These are phyloP conservation scores for Curvularia sp. DNA, from an alignment of 2,329 filamentous ascomycete species.

Conservation along the genomic window DNA sequence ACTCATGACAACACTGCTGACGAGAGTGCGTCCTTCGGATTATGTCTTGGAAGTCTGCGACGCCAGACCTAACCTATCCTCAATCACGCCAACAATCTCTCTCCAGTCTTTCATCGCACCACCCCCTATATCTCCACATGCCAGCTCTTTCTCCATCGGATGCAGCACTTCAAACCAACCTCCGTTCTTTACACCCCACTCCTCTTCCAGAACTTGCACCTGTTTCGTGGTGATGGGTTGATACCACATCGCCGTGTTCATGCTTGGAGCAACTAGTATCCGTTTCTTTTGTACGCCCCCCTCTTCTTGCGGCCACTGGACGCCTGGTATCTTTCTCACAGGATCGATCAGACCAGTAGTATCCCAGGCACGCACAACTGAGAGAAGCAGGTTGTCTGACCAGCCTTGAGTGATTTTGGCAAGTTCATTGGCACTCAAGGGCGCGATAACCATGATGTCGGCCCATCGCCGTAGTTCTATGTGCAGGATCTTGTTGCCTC, in stretches of 20 bases:
- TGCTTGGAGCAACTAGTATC: slow-evolving; percentile 79
- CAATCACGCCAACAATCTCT: slow-evolving; percentile 72
- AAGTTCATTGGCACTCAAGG: slow-evolving; percentile 82
- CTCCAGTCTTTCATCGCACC: slow-evolving; percentile 86
- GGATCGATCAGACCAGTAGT: slow-evolving; percentile 53
- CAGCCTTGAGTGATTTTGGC: slow-evolving; percentile 83
- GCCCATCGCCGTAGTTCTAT: slow-evolving; percentile 88
- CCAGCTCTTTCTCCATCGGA: slow-evolving; percentile 77
- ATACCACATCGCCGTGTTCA: slow-evolving; percentile 91
- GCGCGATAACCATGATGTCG: slow-evolving; percentile 78
- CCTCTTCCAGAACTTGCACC: slow-evolving; percentile 70
- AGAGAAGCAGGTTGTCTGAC: slow-evolving; percentile 75
- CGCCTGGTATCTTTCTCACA: slow-evolving; percentile 35
- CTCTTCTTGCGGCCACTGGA: slow-evolving; percentile 30
- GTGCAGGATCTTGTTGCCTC: slow-evolving; percentile 82
- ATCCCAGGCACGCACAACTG: slow-evolving; percentile 88
- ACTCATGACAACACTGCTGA: too few relatives aligned
- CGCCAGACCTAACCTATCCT: slow-evolving; percentile 49
- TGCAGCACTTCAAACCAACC: slow-evolving; percentile 72
- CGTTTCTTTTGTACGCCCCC: slow-evolving; percentile 55
- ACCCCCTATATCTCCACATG: slow-evolving; percentile 82
- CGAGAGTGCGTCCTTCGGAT: neutral
- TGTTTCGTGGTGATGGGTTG: slow-evolving; percentile 82
- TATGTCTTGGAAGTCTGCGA: neutral
- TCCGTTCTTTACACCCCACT: slow-evolving; percentile 67